Evolutionary conservation across 1,284 basidiomycete genomes (phyloP).

Genomic region (Tilletia indica): DNA sequence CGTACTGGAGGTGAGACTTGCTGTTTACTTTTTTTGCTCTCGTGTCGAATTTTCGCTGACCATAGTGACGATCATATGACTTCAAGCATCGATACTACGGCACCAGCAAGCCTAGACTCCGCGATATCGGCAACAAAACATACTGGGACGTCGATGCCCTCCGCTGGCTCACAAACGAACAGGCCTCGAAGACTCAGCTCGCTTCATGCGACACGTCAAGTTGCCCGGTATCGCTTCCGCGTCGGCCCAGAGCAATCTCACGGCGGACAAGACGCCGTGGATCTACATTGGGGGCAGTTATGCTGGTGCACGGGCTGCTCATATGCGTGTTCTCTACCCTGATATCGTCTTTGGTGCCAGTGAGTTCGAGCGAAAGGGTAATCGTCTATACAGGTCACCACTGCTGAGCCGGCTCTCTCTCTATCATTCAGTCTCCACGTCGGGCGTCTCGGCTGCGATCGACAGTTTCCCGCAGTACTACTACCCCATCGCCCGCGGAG

Average conservation of each 20-base stretch:
- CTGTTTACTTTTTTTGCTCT: conserved; percentile 64
- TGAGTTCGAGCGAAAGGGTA: background rate
- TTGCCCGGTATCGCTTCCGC: conserved; percentile 64
- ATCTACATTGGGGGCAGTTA: conserved; percentile 86
- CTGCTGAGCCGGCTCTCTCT: background rate
- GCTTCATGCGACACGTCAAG: conserved; percentile 71
- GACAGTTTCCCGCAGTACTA: conserved; percentile 65
- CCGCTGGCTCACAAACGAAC: conserved; percentile 80
- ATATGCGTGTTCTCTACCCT: conserved; percentile 65
- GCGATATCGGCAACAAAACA: conserved; percentile 66
- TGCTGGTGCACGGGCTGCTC: conserved; percentile 87
- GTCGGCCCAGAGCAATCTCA: conserved; percentile 62
- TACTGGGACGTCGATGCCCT: conserved; percentile 58
- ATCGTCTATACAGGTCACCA: background rate
- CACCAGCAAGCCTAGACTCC: conserved; percentile 72
- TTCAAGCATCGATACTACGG: conserved; percentile 60
- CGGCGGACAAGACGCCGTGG: conserved; percentile 70
- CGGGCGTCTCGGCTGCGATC: conserved; percentile 51
- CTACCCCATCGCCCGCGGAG: conserved; percentile 77
- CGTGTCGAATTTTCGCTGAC: background rate
- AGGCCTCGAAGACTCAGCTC: conserved; percentile 88
- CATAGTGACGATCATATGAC: background rate
- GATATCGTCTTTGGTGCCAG: conserved; percentile 16
- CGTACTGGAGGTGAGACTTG: conserved; percentile 72
- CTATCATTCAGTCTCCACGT: conserved; percentile 65